Evolutionary conservation across 306 rosid species (phyloP).

Genomic region (Cercis canadensis): DNA sequence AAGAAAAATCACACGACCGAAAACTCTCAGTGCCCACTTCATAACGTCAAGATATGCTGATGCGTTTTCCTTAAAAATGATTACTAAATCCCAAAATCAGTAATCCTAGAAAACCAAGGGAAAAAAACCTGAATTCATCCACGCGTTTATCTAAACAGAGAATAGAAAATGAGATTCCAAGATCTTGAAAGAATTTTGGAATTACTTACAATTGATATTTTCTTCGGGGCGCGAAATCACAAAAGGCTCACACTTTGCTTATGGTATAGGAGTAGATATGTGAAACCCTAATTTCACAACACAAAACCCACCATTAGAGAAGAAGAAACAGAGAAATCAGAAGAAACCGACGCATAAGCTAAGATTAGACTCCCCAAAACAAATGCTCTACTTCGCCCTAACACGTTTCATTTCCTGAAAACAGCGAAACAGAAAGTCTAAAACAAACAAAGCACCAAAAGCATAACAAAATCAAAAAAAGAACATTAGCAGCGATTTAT

Average conservation of each 20-base stretch:
- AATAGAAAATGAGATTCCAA: not conserved
- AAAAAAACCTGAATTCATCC: not conserved
- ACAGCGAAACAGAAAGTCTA: slow-evolving; percentile 40
- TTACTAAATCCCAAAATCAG: not conserved
- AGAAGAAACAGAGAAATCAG: slow-evolving; percentile 37
- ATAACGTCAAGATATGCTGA: not conserved
- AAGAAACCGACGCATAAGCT: slow-evolving; percentile 33
- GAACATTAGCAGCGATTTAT: slow-evolving; percentile 27
- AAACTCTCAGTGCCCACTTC: not conserved
- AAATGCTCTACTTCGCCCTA: slow-evolving; percentile 32
- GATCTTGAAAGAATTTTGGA: not conserved
- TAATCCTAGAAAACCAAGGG: not conserved
- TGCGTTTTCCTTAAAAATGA: not conserved
- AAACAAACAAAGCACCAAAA: slow-evolving; percentile 18
- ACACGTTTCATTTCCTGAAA: slow-evolving; percentile 53
- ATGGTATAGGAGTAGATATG: slow-evolving; percentile 26
- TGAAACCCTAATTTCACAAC: slow-evolving; percentile 83
- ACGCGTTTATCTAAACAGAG: not conserved
- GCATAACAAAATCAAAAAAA: slow-evolving; percentile 2
- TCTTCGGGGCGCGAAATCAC: not conserved
- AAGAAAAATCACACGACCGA: not conserved
- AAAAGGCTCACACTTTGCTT: slow-evolving; percentile 23
- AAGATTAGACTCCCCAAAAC: slow-evolving; percentile 25
- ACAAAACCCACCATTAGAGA: slow-evolving; percentile 57
- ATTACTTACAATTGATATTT: slow-evolving; percentile 60